These are phyloP conservation scores for Penicillium italicum DNA, from an alignment of 2,329 filamentous ascomycete genomes.

Conservation along the genomic window DNA sequence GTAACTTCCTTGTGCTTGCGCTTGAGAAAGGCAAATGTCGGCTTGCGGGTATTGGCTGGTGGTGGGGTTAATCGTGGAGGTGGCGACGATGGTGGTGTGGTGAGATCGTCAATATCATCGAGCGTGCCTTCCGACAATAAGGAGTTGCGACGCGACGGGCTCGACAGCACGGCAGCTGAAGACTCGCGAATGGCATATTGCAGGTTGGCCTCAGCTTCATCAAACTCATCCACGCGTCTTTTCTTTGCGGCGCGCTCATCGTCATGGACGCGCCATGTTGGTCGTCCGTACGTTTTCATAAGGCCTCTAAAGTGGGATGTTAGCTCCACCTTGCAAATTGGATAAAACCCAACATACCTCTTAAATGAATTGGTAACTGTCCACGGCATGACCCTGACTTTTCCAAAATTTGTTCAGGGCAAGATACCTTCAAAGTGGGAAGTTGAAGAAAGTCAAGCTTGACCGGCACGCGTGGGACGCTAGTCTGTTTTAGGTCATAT, in stretches of 20 bases:
- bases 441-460: constrained; percentile 6
- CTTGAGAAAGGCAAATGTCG: constrained; percentile 51
- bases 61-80: constrained; percentile 46
- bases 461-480: constrained; percentile 25
- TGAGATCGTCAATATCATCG: constrained; percentile 41
- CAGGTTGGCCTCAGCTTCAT: constrained; percentile 45
- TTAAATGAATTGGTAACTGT: constrained; percentile 52
- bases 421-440: neutral
- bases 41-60: constrained; percentile 45
- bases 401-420: neutral
- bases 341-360: constrained; percentile 33
- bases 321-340: neutral
- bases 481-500: constrained; percentile 30
- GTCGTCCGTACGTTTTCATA: constrained; percentile 50
- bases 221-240: constrained; percentile 43
- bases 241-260: constrained; percentile 46
- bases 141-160: constrained; percentile 47
- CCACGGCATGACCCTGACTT: constrained; percentile 44
- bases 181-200: constrained; percentile 49
- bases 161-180: constrained; percentile 44
- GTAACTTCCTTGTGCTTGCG: constrained; percentile 39
- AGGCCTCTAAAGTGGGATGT: constrained; percentile 38
- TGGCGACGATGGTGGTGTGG: constrained; percentile 53
- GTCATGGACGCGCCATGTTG: constrained; percentile 47
- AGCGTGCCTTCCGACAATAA: constrained; percentile 43